Base-by-base conservation (phyloP, 2,329 filamentous ascomycete species). In the Cryphonectria nitschkei region DNA sequence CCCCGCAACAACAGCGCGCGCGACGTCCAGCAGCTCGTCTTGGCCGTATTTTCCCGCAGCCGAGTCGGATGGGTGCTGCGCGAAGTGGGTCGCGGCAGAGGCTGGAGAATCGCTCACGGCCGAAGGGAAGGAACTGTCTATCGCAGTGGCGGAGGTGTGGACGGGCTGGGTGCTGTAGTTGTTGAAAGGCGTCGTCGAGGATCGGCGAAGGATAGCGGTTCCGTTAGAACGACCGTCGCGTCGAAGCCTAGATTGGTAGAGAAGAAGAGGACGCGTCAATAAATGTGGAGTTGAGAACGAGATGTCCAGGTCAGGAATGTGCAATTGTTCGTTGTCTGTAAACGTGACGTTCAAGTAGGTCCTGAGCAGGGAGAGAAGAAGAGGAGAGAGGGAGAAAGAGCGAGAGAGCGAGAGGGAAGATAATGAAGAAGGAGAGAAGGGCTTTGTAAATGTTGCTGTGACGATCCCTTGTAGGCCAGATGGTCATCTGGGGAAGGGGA, bases 21-120 rank as follows among this genome's bases (percentile, higher is more conserved):
- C 95, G 74, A 97, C 87, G 69, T 90, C 88, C 70, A 97, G 84
- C 73, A 98, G 84, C 74, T 97, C 89, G 2, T 95, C 93, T 80
- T 91, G 93, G 74, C 89, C 89, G 81, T 97, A 97, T 75, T 92
- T 90, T 77, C 72, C 70, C 77, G 76, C 66, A 73, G 71, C 46
- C 81, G 79, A 62, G 79, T 78, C 64, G 80, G 77, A 37, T 68
- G 60, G 7, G 71, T 65, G 26, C 70, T 65, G 26, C 70, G 61
- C 52, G 62, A 70, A 70, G 22, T 67, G 52, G 16, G 67, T 32
- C 43, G 50, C 62, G 32, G 54, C 52, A n/a, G 72, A 66, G 68
- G 63, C 37, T 11, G 52, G 56, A 14, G 65, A 46, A 3, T 73
- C 70, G 62, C 62, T 68, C 46, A 67, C 70, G 32, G 69, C 58